Base-by-base conservation (phyloP, 2,329 filamentous ascomycete species). In the Paradendryphiella salina region DNA sequence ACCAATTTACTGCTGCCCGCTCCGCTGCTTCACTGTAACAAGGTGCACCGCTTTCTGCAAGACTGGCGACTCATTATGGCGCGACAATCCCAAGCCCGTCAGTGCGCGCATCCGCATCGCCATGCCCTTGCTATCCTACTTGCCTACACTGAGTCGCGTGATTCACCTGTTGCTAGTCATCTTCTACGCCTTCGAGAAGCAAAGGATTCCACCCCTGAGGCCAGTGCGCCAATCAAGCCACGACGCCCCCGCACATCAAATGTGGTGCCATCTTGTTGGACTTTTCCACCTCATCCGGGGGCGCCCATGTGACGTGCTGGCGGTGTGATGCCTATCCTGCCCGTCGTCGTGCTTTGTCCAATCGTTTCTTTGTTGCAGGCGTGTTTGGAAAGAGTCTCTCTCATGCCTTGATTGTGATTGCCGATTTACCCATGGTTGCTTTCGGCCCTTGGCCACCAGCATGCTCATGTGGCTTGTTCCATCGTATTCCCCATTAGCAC, bases 231-330 rank as follows among this genome's bases (percentile, higher is more conserved):
- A 65, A 67, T 69, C 65, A 67, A 33, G 40, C 45, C 52, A 56
- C 50, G 6, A 13, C 42, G 50, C 53, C 56, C 57, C 60, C 61
- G 59, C 62, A 62, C 54, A 54, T 55, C 60, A 48, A 34, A 37
- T 44, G 46, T 42, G 55, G 33, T 47, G 37, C 39, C 53, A 46
- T 38, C 33, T 37, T 37, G 35, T 33, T 46, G 35, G 36, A 21
- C 50, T 46, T 57, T 36, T 37, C 54, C 52, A 36, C 21, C 36
- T 44, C 32, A 13, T 46, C 50, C 46, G 29, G 35, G 17, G n/a
- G 4, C 23, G n/a, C 33, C 66, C 66, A 69, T 65, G 64, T 70
- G 66, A 64, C 59, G 56, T 61, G 56, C 43, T 52, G 58, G 68
- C 69, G 67, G 69, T 71, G 67, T 71, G 66, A 61, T 60, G 50